Conservation (phyloP, 495 filamentous ascomycete genomes). For the Jackrogersella multiformis region DNA sequence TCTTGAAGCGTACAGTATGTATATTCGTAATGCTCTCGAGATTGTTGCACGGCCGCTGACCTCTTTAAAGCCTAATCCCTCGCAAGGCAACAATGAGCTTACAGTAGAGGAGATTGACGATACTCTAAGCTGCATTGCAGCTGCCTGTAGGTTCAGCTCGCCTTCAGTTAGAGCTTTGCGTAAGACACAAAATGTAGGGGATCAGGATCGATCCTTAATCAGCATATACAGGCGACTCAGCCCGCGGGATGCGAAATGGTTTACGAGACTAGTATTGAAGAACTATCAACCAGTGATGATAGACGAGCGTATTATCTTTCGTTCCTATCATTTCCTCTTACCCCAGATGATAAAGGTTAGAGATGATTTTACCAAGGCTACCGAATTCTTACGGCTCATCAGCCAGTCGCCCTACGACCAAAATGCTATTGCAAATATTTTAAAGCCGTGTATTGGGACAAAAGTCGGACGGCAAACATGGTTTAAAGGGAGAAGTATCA, state of each 20-base stretch:
- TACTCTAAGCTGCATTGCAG: constrained; percentile 69
- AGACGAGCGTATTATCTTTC: constrained; percentile 54
- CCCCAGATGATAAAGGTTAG: constrained; percentile 73
- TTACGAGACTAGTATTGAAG: constrained; percentile 84
- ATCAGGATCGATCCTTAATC: constrained; percentile 60
- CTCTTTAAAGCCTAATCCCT: constrained; percentile 49
- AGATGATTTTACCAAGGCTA: constrained; percentile 56
- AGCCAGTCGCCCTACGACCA: constrained; percentile 20
- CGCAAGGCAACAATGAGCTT: constrained; percentile 50
- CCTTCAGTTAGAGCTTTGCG: constrained; percentile 61
- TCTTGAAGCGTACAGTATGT: constrained; percentile 71
- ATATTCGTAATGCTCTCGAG: neutral
- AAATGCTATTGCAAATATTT: constrained; percentile 40
- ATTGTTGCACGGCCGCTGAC: constrained; percentile 6
- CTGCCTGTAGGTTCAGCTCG: constrained; percentile 73
- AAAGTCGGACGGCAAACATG: constrained; percentile 80
- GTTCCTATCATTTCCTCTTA: constrained; percentile 64
- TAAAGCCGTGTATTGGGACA: constrained; percentile 72
- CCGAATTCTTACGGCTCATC: constrained; percentile 44
- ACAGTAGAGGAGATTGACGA: constrained; percentile 80
- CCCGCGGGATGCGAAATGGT: constrained; percentile 85
- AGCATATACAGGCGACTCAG: constrained; percentile 67
- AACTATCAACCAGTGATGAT: constrained; percentile 70
- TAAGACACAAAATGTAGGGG: constrained; percentile 47
- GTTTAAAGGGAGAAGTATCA: constrained; percentile 77